Conservation (phyloP, 2,329 filamentous ascomycete genomes). For the Curvularia sp. region DNA sequence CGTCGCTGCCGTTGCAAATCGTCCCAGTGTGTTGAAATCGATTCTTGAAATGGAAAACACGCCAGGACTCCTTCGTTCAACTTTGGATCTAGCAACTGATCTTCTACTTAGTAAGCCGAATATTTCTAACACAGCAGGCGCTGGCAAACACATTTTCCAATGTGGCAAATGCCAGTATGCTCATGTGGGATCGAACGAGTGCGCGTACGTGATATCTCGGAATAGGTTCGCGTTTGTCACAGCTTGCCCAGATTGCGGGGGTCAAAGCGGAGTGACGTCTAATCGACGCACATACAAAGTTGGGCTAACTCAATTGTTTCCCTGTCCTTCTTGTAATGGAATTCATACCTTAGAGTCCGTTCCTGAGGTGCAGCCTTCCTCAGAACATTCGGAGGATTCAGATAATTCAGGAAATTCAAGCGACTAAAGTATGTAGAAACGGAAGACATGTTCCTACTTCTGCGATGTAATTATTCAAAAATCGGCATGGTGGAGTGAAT, state of each 20-base stretch:
- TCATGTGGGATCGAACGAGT: slow-evolving; percentile 15
- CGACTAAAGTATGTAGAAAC: neutral
- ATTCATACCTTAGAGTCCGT: slow-evolving; percentile 8
- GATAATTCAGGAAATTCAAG: neutral
- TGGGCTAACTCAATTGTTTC: slow-evolving; percentile 5
- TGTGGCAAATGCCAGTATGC: slow-evolving; percentile 20
- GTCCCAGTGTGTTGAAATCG: slow-evolving; percentile 10
- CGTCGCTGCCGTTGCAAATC: slow-evolving; percentile 15
- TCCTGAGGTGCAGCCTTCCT: neutral
- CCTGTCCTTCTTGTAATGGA: slow-evolving; percentile 17
- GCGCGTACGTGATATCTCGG: slow-evolving; percentile 11
- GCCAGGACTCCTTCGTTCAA: slow-evolving; percentile 26
- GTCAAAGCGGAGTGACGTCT: slow-evolving; percentile 1
- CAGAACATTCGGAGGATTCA: neutral
- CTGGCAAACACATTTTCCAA: slow-evolving; percentile 15
- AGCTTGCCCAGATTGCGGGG: slow-evolving; percentile 13
- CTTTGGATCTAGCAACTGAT: slow-evolving; percentile 29
- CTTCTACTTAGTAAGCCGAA: slow-evolving; percentile 23
- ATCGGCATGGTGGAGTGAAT: neutral
- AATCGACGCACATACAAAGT: slow-evolving; percentile 11
- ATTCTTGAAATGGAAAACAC: slow-evolving; percentile 17
- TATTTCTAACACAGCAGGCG: slow-evolving; percentile 12
- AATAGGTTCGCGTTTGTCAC: neutral
- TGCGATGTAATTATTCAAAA: neutral
- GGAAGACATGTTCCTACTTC: neutral